Percentiles rank a stretch among this genome's conserved stretches.
These are phyloP conservation scores for Pelargonium cotyledonis DNA, from an alignment of 441 rosid genomes.

Conservation along the genomic window DNA sequence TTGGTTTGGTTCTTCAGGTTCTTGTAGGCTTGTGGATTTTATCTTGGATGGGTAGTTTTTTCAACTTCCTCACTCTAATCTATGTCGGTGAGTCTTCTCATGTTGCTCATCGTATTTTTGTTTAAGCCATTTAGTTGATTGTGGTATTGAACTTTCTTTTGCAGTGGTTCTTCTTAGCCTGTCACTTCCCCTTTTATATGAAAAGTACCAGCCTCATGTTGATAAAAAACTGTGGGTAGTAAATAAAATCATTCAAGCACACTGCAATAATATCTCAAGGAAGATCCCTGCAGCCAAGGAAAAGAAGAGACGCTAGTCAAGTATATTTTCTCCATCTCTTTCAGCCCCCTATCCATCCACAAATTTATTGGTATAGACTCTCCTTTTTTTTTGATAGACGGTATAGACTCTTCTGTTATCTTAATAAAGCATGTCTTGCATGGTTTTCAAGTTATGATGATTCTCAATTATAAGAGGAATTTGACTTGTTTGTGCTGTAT, in stretches of 20 bases:
- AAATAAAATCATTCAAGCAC: slow-evolving; percentile 40
- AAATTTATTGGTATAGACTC: background rate
- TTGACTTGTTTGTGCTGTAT: too few relatives aligned
- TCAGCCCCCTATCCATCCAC: background rate
- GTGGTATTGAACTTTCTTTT: background rate
- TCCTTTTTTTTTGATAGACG: background rate
- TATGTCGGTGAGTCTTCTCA: slow-evolving; percentile 54
- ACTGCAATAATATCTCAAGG: slow-evolving; percentile 42
- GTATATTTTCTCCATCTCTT: slow-evolving; percentile 15
- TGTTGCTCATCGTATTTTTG: background rate
- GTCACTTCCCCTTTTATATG: slow-evolving; percentile 57
- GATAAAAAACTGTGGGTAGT: slow-evolving; percentile 51
- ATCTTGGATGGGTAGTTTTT: slow-evolving; percentile 55
- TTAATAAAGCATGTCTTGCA: background rate
- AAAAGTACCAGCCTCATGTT: slow-evolving; percentile 58
- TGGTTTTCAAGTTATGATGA: background rate
- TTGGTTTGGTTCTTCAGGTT: slow-evolving; percentile 40
- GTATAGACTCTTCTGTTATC: background rate
- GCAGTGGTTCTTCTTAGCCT: slow-evolving; percentile 67
- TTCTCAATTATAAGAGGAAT: background rate
- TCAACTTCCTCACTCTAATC: slow-evolving; percentile 64
- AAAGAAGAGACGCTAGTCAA: slow-evolving; percentile 72
- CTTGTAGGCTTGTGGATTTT: slow-evolving; percentile 49
- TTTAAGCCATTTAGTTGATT: background rate
- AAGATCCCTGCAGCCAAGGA: slow-evolving; percentile 51